A percentile compares a stretch with the other conserved stretches of the same genome.
phyloP scores from a whole-genome alignment of 2,329 filamentous ascomycete species.

The Ophiostoma montium region DNA sequence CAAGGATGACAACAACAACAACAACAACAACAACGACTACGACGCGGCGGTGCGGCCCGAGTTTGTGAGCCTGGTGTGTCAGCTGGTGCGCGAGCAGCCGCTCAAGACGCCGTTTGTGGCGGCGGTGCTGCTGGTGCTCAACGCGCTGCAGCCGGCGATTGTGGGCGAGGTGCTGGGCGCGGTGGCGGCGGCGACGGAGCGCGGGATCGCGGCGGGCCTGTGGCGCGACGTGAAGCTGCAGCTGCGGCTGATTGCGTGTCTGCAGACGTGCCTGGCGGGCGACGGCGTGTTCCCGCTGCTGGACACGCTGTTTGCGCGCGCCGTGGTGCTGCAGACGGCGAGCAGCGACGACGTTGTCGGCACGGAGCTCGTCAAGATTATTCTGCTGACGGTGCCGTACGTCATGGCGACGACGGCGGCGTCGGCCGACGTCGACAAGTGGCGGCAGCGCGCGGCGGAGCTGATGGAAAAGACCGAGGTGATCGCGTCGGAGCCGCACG shows the following conservation, averaged over 20 bases:
- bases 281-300: conserved; percentile 76
- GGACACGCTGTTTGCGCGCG: conserved; percentile 78
- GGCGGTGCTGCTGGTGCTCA: conserved; percentile 65
- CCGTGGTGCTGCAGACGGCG: conserved; percentile 85
- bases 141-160: conserved; percentile 63
- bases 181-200: conserved; percentile 47
- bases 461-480: conserved; percentile 91
- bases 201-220: conserved; percentile 53
- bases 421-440: conserved; percentile 25
- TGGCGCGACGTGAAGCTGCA: conserved; percentile 89
- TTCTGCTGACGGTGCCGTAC: conserved; percentile 88
- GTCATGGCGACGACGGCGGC: conserved; percentile 60
- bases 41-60: conserved; percentile 58
- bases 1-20: conserved; percentile 25
- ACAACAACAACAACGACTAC: conserved; percentile 5
- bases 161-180: conserved; percentile 55
- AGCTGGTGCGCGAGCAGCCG: conserved; percentile 77
- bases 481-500: conserved; percentile 77
- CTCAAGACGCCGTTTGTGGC: conserved; percentile 96
- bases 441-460: conserved; percentile 59
- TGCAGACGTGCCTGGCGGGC: conserved; percentile 55
- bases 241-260: conserved; percentile 75
- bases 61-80: conserved; percentile 60
- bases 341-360: conserved; percentile 81
- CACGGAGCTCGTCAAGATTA: conserved; percentile 90